Base-by-base conservation (phyloP, 805 yeast species). In the Grigorovia jiainica region DNA sequence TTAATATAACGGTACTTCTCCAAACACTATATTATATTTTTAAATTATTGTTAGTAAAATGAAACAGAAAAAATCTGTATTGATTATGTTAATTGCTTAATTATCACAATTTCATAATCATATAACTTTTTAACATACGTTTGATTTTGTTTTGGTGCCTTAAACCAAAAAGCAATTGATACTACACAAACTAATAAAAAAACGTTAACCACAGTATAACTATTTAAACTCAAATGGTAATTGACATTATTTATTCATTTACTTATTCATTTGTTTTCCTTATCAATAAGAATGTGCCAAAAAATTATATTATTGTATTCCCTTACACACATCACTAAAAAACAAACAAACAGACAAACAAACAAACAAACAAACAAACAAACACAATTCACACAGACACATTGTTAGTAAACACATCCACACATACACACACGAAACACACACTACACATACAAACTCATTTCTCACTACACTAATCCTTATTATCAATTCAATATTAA, bases 81-180 rank as follows among this genome's bases (percentile, higher is more conserved):
- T 21, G 24, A 21, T 21, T 21, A n/a, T n/a, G n/a, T n/a, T n/a
- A n/a, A n/a, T n/a, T n/a, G n/a, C n/a, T n/a, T n/a, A n/a, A n/a
- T n/a, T n/a, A n/a, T n/a, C n/a, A n/a, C n/a, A n/a, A n/a, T n/a
- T n/a, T n/a, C n/a, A n/a, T n/a, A n/a, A n/a, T n/a, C n/a, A n/a
- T n/a, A n/a, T n/a, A n/a, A n/a, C n/a, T n/a, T 11, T 34, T 27
- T 13, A n/a, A 71, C 78, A 60, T 62, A 75, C 73, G 85, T 78
- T 63, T 72, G 75, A 60, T 87, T 83, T 52, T 80, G 75, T 63
- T 82, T 81, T 36, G 97, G 96, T 7, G 96, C 94, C 61, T 78
- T 70, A 40, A 72, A 66, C 97, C 97, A 89, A 45, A 87, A 79
- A 35, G 72, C 68, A n/a, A 75, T 70, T 11, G 87, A 76, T 34